Percentiles rank a stretch among this genome's conserved stretches.
These are phyloP conservation scores for Dendrobium catenatum DNA, from an alignment of 106 monocot genomes.

Conservation along the genomic window DNA sequence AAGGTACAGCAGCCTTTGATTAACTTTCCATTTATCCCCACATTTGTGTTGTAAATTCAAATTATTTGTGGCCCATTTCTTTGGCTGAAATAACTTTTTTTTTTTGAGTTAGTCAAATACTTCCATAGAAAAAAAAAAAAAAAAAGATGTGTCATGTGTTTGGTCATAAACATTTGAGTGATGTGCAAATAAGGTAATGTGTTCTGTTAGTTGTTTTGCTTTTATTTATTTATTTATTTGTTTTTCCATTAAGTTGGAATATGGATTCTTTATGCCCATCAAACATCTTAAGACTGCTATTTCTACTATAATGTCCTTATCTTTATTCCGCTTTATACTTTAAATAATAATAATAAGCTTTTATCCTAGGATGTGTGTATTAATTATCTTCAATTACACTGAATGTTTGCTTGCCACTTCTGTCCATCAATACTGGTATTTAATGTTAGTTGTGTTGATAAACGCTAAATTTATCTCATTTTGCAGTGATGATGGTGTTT, in stretches of 20 bases:
- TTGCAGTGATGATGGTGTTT: constrained; percentile 18
- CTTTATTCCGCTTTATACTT: too few relatives aligned
- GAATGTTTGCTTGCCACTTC: too few relatives aligned
- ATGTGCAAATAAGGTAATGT: neutral
- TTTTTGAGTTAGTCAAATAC: neutral
- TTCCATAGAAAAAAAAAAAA: neutral
- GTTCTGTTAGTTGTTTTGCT: neutral
- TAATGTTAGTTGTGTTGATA: neutral
- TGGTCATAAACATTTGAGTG: neutral
- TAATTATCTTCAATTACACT: too few relatives aligned
- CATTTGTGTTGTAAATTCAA: neutral
- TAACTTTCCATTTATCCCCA: neutral
- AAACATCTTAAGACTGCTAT: too few relatives aligned
- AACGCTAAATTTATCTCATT: neutral
- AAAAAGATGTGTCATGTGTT: neutral
- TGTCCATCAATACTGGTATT: too few relatives aligned
- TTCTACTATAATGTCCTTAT: too few relatives aligned
- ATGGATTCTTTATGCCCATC: too few relatives aligned
- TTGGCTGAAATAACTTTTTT: neutral
- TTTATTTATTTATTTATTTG: too few relatives aligned
- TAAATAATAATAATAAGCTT: too few relatives aligned
- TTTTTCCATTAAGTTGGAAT: too few relatives aligned
- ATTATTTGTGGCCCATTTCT: neutral
- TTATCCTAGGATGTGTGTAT: too few relatives aligned
- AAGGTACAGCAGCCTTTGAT: too few relatives aligned